phyloP scores from a whole-genome alignment of 257 asterid genomes.

The Primulina huaijiensis region DNA sequence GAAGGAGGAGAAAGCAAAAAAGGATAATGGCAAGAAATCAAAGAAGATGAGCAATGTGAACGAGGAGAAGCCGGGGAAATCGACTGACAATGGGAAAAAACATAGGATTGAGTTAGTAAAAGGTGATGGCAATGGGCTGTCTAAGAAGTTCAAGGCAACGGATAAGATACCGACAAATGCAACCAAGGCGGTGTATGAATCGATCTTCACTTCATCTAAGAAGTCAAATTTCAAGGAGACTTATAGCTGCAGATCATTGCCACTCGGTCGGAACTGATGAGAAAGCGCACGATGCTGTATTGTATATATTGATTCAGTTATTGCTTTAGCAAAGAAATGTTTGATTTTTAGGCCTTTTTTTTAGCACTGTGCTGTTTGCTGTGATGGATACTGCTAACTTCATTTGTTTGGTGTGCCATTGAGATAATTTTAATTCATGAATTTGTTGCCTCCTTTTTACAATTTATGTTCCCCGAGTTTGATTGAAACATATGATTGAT shows the following conservation, averaged over 20 bases:
- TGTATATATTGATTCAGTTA: too few relatives aligned
- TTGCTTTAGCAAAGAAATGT: too few relatives aligned
- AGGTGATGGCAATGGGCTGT: slow-evolving; percentile 35
- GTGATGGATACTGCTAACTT: not conserved
- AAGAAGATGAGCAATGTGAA: slow-evolving; percentile 52
- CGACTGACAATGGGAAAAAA: slow-evolving; percentile 47
- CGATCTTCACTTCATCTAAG: slow-evolving; percentile 81
- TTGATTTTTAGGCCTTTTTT: not conserved
- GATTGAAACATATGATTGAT: too few relatives aligned
- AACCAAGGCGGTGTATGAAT: slow-evolving; percentile 65
- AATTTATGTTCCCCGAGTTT: too few relatives aligned
- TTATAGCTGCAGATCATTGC: slow-evolving; percentile 75
- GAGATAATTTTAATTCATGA: too few relatives aligned
- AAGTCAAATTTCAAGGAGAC: slow-evolving; percentile 86
- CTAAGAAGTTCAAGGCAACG: slow-evolving; percentile 62
- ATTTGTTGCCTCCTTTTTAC: too few relatives aligned
- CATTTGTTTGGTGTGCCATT: too few relatives aligned
- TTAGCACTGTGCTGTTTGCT: not conserved
- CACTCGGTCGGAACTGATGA: slow-evolving; percentile 82
- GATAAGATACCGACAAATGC: slow-evolving; percentile 66
- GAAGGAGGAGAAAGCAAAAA: slow-evolving; percentile 50
- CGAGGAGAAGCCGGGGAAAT: slow-evolving; percentile 38
- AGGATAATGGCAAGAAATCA: slow-evolving; percentile 50
- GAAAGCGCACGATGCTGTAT: not conserved
- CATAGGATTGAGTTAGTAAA: slow-evolving; percentile 50